Percentiles rank a stretch among this genome's conserved stretches.
phyloP scores from a whole-genome alignment of 2,329 filamentous ascomycete genomes.

The Aspergillus ochraceus region DNA sequence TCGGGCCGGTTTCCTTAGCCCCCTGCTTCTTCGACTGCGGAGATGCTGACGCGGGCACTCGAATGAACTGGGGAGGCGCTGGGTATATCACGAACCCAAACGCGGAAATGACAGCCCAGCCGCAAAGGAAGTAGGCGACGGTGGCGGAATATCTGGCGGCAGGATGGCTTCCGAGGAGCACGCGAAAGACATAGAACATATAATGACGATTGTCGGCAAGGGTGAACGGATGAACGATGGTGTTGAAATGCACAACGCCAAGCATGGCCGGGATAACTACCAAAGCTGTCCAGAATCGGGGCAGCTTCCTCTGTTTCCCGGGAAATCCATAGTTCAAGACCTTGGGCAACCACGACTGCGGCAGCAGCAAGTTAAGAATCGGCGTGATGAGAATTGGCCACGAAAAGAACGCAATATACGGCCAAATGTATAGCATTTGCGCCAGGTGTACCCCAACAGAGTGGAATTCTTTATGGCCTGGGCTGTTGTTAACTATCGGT shows the following conservation, averaged over 20 bases:
- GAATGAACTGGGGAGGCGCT: slow-evolving; percentile 22
- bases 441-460: slow-evolving; percentile 83
- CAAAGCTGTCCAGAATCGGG: slow-evolving; percentile 39
- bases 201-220: slow-evolving; percentile 96
- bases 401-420: slow-evolving; percentile 86
- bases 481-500: background rate
- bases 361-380: slow-evolving; percentile 43
- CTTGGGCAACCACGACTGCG: slow-evolving; percentile 31
- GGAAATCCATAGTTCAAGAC: slow-evolving; percentile 36
- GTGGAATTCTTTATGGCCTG: slow-evolving; percentile 93
- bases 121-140: slow-evolving; percentile 68
- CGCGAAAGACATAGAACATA: slow-evolving; percentile 92
- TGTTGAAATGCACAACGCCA: slow-evolving; percentile 72
- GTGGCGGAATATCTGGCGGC: slow-evolving; percentile 67
- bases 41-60: slow-evolving; percentile 15
- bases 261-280: slow-evolving; percentile 45
- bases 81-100: slow-evolving; percentile 50
- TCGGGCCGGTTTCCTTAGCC: slow-evolving; percentile 23
- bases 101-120: slow-evolving; percentile 66
- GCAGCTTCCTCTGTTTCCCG: slow-evolving; percentile 35
- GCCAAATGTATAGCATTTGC: slow-evolving; percentile 95
- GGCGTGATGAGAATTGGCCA: slow-evolving; percentile 69
- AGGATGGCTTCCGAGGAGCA: slow-evolving; percentile 68
- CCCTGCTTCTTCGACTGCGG: slow-evolving; percentile 17
- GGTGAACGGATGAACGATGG: slow-evolving; percentile 91